phyloP scores from a whole-genome alignment of 257 asterid species.

The Lycium ferocissimum region DNA sequence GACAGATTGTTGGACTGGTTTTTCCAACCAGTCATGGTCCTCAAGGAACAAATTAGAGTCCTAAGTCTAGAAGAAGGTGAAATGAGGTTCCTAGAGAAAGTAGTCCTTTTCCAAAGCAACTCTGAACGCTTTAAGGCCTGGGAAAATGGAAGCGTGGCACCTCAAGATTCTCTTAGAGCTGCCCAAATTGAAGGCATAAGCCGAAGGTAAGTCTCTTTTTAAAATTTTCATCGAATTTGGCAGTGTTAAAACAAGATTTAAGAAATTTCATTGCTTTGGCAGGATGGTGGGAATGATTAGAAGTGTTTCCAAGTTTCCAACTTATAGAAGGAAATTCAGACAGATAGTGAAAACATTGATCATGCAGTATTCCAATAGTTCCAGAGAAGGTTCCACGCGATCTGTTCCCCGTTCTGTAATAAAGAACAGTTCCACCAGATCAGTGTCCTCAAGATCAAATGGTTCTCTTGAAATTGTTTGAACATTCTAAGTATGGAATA shows the following conservation, averaged over 20 bases:
- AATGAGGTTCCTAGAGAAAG: conserved; percentile 67
- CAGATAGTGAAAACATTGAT: conserved; percentile 77
- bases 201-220: conserved; percentile 62
- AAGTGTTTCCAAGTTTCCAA: conserved; percentile 76
- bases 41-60: conserved; percentile 82
- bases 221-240: background rate
- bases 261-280: conserved; percentile 30
- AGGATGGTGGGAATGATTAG: conserved; percentile 85
- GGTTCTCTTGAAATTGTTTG: conserved; percentile 67
- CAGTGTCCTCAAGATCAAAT: conserved; percentile 48
- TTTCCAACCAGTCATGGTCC: conserved; percentile 82
- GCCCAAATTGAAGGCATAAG: conserved; percentile 92
- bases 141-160: conserved; percentile 74
- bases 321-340: conserved; percentile 75
- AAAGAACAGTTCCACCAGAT: conserved; percentile 52
- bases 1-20: conserved; percentile 91
- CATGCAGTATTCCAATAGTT: conserved; percentile 34
- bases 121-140: conserved; percentile 65
- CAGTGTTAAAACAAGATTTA: background rate
- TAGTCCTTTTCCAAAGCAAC: conserved; percentile 61
- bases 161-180: conserved; percentile 70
- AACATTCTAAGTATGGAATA: background rate
- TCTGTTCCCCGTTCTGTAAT: conserved; percentile 46
- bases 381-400: conserved; percentile 52
- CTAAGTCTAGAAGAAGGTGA: conserved; percentile 76